Evolutionary conservation across 441 rosid species (phyloP), one percentile per base, ranked within the genome.

Genomic region (Eutrema salsugineum): DNA sequence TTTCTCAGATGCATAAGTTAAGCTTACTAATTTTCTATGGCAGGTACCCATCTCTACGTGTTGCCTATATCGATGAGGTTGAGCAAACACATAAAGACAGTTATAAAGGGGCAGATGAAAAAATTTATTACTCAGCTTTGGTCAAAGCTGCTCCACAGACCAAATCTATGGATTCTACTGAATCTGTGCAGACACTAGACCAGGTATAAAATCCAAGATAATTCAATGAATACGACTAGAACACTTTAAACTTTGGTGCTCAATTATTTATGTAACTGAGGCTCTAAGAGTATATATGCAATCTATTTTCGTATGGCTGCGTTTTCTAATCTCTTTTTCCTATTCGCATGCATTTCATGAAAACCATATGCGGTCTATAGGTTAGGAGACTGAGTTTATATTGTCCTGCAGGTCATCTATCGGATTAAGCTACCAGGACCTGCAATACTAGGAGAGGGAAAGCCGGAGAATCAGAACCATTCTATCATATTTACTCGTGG

Each of bases 21-120:
- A 60, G 20, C 56, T 32, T 50, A 35, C 51, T 33, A 5, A 28
- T 66, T 71, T 4, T 35, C 20, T 72, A 58, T 77, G 39, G 56
- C 81, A 87, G 94, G 56, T 81, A 87, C 68, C 92, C 86, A 17
- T 89, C 95, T 75, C 77, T 89, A 16, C 63, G 94, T 47, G 87
- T 89, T 66, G 90, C 95, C 27, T 89, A 87, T 70, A 82, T 89
- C 19, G 95, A 89, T 66, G 95, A 89, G 83, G 88, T 86, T 28
- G 92, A 87, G 60, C 89, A 85, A 77, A 83, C 85, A 53, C 82
- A 79, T 62, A 78, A 83, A 75, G 90, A 86, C 32, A 72, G 76
- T 60, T 77, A 79, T 35, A 82, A 73, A 66, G 85, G 83, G 38
- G 77, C 77, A 42, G 75, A 82, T 32, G 87, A 85, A 9, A 75